phyloP scores from a whole-genome alignment of 192 early-diverging fungal genomes.

The Chytriomyces sp. region DNA sequence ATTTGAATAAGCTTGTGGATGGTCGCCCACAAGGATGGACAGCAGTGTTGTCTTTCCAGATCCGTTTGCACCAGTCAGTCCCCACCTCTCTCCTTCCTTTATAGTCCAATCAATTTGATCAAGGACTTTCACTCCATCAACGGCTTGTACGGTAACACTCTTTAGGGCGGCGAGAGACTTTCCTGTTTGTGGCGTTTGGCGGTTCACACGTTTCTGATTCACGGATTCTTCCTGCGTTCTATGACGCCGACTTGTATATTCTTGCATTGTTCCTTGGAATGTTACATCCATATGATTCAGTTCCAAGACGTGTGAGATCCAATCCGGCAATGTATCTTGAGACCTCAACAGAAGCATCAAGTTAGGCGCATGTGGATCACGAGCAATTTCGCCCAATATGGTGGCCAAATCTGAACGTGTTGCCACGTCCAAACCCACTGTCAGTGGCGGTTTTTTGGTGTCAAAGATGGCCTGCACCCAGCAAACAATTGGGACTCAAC shows the following conservation, averaged over 20 bases:
- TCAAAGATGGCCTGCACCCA: background rate
- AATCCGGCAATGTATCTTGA: conserved; percentile 55
- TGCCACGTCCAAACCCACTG: conserved; percentile 58
- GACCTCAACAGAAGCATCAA: conserved; percentile 54
- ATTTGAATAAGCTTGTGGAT: conserved; percentile 64
- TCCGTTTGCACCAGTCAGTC: conserved; percentile 54
- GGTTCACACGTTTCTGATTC: background rate
- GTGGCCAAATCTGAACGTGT: conserved; percentile 44
- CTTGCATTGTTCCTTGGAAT: conserved; percentile 40
- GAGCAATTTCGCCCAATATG: conserved; percentile 21
- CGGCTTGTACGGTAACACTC: conserved; percentile 46
- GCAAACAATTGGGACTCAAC: conserved; percentile 37
- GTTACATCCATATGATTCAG: conserved; percentile 36
- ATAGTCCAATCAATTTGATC: conserved; percentile 52
- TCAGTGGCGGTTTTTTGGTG: background rate
- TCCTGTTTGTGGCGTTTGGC: background rate
- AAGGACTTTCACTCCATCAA: conserved; percentile 46
- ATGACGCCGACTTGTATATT: conserved; percentile 26
- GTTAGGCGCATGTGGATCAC: conserved; percentile 11
- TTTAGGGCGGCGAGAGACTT: conserved; percentile 42
- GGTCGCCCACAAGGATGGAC: conserved; percentile 57
- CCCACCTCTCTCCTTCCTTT: conserved; percentile 54
- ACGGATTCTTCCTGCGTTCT: background rate
- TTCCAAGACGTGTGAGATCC: conserved; percentile 56
- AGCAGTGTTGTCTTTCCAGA: conserved; percentile 62